Evolutionary conservation across 1,284 basidiomycete genomes (phyloP), one percentile per base, ranked within the genome.

Genomic region (Coniferiporia weirii): DNA sequence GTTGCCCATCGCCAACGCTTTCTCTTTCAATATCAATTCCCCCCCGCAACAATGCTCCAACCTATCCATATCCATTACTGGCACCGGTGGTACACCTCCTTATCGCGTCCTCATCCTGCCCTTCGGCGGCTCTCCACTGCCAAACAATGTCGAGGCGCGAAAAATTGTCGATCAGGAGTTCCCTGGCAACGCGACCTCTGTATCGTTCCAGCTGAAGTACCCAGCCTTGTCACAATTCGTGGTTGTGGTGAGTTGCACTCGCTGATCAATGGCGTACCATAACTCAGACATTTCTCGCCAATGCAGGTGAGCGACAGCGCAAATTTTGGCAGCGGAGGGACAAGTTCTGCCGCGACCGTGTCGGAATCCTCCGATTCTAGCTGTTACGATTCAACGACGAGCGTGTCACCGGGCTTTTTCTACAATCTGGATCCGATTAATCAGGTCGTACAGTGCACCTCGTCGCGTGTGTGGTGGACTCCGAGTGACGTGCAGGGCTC

Each of bases 271-370:
- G 27, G 27, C n/a, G 5, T 27, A 27, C 27, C 2, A 27, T 27
- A 27, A 27, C 27, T 5, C 27, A 27, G 27, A 27, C 27, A 27
- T 15, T 57, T 46, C 45, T 46, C 61, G 12, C 27, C 27, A 5
- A 27, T 27, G 27, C 64, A 91, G 88, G 79, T 91, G 63, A 88
- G 85, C 69, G 89, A 92, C 66, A 73, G 73, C 48, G 76, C 75
- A 2, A 83, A 81, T 1, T 89, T 91, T 66, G 89, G 84, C 9
- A 76, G 82, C 0, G 89, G 90, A 7, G 89, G 90, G 4, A 89
- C 89, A 0, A 89, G 84, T 59, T 79, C 80, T 2, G 79, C 82
- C 1, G 82, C 80, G 2, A 77, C 73, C 59, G 86, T 90, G 35
- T 66, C 68, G 13, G 53, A 65, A n/a, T 84, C 81, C 1, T 71